Base-by-base conservation (phyloP, 2,329 filamentous ascomycete species). In the Alternaria alternata region DNA sequence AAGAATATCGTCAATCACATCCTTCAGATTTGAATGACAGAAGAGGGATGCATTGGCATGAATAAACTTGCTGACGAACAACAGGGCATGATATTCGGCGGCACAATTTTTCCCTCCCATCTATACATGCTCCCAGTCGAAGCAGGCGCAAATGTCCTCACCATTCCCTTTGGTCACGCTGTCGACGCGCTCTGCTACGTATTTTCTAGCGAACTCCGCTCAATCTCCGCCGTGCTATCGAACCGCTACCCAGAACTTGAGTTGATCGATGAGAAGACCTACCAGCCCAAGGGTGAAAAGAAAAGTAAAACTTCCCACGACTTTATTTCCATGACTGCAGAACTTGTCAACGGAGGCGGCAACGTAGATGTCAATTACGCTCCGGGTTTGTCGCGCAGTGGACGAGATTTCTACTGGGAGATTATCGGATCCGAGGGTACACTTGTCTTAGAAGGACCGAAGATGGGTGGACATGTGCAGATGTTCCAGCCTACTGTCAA, bases 101-200 rank as follows among this genome's bases (percentile, higher is more conserved):
- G 67, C 2, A 57, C 59, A 2, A 44, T 69, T 0, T 30, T 36
- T 1, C 59, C 70, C 16, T 34, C 48, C 7, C 66, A 85, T 30
- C 70, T 76, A 28, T 89, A 88, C 59, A 85, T 86, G 42, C 70
- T 82, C 0, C 76, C 85, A 5, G 75, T 81, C 11, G 76, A 80
- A 7, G 68, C 87, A 4, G 80, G 80, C 0, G 81, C 77, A 3
- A 83, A 82, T 34, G 39, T 80, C 36, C 56, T 82, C 34, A 80
- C 79, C 0, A 79, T 82, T 30, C 75, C 79, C 4, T 79, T 80
- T 47, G 80, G 78, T 0, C 73, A 77, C 49, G 69, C 71, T 5
- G 60, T 75, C 3, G 75, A 76, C 47, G 72, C 73, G 3, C 49
- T 76, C 11, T 74, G 71, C 47, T 73, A 64, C 38, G 73, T 75